These are phyloP conservation scores for Babesia sp. DNA, from an alignment of 169 alveolate species.

Conservation along the genomic window DNA sequence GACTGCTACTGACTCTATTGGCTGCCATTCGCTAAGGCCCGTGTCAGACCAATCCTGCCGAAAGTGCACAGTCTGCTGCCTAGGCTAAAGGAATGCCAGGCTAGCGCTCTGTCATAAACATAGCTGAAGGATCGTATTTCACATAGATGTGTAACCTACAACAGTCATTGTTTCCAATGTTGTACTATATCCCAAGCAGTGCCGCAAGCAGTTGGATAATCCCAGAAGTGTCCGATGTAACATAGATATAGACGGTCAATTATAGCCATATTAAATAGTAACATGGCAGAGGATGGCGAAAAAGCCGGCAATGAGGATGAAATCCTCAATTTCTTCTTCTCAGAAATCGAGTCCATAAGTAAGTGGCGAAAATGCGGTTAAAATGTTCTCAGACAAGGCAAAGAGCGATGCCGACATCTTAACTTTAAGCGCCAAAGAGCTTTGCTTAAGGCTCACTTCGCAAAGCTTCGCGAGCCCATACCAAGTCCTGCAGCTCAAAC, in stretches of 20 bases:
- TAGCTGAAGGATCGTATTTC: neutral
- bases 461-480: constrained; percentile 61
- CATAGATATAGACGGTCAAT: neutral
- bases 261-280: neutral
- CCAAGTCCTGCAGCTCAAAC: constrained; percentile 65
- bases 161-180: neutral
- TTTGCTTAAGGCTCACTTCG: constrained; percentile 59
- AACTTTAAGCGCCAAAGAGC: constrained; percentile 45
- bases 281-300: constrained; percentile 24
- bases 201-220: neutral
- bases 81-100: neutral
- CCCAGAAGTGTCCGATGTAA: neutral
- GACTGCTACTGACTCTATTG: constrained; percentile 71
- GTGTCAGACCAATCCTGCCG: neutral
- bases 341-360: constrained; percentile 61
- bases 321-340: constrained; percentile 43
- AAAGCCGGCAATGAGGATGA: constrained; percentile 43
- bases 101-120: neutral
- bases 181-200: neutral
- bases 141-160: neutral
- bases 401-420: constrained; percentile 40
- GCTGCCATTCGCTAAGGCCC: neutral
- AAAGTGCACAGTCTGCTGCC: neutral
- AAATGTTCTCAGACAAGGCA: constrained; percentile 32
- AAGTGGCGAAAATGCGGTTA: neutral